Conservation (phyloP, 257 asterid genomes). For the Solanum paucissectum region DNA sequence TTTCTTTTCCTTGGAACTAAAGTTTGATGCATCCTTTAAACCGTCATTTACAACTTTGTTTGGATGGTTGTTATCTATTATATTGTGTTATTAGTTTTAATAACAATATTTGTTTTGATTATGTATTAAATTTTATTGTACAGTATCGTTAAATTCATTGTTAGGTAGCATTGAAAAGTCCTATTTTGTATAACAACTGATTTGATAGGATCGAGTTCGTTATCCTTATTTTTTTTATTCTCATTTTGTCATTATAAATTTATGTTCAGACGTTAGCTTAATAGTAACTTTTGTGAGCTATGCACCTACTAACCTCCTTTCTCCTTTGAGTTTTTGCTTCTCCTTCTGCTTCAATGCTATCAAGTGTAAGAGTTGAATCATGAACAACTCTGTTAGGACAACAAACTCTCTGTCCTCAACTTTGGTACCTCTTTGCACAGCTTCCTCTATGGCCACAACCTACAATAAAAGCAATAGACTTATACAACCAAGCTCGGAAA, state of each 20-base stretch:
- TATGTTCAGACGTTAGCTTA: background rate
- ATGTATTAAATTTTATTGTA: no score
- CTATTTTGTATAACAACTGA: no score
- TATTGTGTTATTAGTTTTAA: background rate
- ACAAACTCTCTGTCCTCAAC: conserved; percentile 12
- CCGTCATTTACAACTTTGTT: background rate
- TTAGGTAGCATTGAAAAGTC: background rate
- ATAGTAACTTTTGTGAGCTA: background rate
- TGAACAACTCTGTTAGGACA: conserved; percentile 15
- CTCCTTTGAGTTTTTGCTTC: conserved; percentile 16
- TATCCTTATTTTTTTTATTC: background rate
- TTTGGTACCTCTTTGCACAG: conserved; percentile 1
- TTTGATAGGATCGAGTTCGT: background rate
- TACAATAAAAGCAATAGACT: background rate
- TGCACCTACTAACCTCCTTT: conserved; percentile 9
- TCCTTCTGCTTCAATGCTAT: conserved; percentile 16
- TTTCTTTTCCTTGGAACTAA: background rate
- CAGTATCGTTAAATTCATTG: background rate
- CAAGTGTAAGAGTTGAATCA: conserved; percentile 20
- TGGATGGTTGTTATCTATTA: background rate
- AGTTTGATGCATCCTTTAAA: background rate
- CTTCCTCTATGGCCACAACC: conserved; percentile 12
- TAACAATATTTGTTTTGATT: background rate
- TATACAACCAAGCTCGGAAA: background rate
- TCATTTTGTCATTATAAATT: background rate